phyloP scores from a whole-genome alignment of 1,284 basidiomycete genomes.

The Malassezia restricta region DNA sequence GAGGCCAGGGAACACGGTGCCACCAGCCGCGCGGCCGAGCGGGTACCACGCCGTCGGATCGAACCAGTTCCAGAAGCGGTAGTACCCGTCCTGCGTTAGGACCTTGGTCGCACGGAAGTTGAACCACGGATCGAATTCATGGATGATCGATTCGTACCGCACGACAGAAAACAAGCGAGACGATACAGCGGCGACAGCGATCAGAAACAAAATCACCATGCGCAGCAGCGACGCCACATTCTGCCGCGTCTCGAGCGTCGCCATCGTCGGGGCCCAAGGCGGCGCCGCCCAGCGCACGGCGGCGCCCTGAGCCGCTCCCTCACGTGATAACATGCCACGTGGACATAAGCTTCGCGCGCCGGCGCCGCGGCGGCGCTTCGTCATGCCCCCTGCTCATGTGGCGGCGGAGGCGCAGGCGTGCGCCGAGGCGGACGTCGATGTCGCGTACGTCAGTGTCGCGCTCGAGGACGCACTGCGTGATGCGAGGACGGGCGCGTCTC shows the following conservation, averaged over 20 bases:
- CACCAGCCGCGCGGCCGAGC: slow-evolving; percentile 90
- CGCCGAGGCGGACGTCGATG: background rate
- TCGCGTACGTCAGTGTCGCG: slow-evolving; percentile 8
- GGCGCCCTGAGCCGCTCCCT: no score
- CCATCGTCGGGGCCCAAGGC: background rate
- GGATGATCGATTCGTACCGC: slow-evolving; percentile 96
- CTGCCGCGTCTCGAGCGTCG: slow-evolving; percentile 4
- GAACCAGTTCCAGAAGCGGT: slow-evolving; percentile 70
- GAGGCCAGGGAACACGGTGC: slow-evolving; percentile 87
- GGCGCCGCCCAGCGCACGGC: background rate
- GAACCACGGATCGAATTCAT: slow-evolving; percentile 87
- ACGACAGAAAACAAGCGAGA: slow-evolving; percentile 94
- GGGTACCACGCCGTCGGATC: slow-evolving; percentile 96
- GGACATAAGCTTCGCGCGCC: background rate
- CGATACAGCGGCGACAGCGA: slow-evolving; percentile 67
- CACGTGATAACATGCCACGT: background rate
- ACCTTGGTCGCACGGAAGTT: slow-evolving; percentile 57
- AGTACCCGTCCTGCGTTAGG: slow-evolving; percentile 56
- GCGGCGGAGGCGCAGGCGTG: no score
- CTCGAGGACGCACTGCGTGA: slow-evolving; percentile 5
- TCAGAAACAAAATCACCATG: slow-evolving; percentile 41
- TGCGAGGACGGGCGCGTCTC: background rate
- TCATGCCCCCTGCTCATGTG: background rate
- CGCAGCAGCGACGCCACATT: slow-evolving; percentile 36
- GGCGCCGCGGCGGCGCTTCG: background rate